phyloP scores from a whole-genome alignment of 2,329 filamentous ascomycete genomes.

The Rhinocladiella similis region DNA sequence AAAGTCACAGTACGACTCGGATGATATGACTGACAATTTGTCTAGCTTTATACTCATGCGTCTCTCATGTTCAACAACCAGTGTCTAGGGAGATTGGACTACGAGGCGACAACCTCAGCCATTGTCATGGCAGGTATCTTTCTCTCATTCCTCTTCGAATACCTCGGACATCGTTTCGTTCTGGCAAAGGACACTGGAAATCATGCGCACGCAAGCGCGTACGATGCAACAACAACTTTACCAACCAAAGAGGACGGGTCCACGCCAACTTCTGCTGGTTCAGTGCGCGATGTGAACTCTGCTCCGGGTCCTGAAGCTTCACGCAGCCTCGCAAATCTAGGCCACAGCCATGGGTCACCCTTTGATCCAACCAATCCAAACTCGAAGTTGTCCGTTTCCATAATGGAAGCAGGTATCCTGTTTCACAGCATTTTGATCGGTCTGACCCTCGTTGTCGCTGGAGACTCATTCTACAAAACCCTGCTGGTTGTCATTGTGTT shows the following conservation, averaged over 20 bases:
- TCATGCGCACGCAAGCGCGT: not conserved
- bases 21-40: not conserved
- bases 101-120: slow-evolving; percentile 68
- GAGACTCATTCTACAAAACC: slow-evolving; percentile 53
- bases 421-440: slow-evolving; percentile 71
- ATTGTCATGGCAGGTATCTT: slow-evolving; percentile 75
- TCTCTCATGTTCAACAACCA: slow-evolving; percentile 70
- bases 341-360: slow-evolving; percentile 36
- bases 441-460: slow-evolving; percentile 45
- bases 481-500: slow-evolving; percentile 68
- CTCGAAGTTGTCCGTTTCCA: slow-evolving; percentile 62
- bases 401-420: slow-evolving; percentile 72
- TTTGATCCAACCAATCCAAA: slow-evolving; percentile 36
- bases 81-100: slow-evolving; percentile 65
- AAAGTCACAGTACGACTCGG: not conserved
- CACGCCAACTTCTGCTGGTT: slow-evolving; percentile 26
- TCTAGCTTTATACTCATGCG: slow-evolving; percentile 71
- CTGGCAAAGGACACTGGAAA: slow-evolving; percentile 15
- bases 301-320: not conserved
- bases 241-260: slow-evolving; percentile 25
- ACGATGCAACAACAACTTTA: not conserved
- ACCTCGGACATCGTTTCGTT: slow-evolving; percentile 61
- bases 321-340: slow-evolving; percentile 26
- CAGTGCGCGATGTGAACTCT: too few relatives aligned
- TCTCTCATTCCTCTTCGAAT: slow-evolving; percentile 71